A percentile compares a stretch with the other conserved stretches of the same genome.
These are phyloP conservation scores for Fistulinella staudtii DNA, from an alignment of 1,284 basidiomycete genomes.

Conservation along the genomic window DNA sequence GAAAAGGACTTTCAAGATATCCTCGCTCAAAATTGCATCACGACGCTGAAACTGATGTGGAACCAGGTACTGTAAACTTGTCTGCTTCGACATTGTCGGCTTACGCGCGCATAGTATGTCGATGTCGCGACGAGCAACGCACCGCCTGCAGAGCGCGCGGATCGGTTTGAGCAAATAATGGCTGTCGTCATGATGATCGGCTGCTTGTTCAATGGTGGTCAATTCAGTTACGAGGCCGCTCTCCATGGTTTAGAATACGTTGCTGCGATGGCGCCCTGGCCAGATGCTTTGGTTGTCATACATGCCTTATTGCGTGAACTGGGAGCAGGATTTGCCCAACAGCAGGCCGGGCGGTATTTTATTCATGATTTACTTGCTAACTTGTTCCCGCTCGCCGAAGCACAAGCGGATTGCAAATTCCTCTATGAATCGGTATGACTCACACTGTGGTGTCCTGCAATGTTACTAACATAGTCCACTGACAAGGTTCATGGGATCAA, in stretches of 20 bases:
- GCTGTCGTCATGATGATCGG: conserved; percentile 14
- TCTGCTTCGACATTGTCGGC: too few species aligned
- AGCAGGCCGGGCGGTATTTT: conserved; percentile 12
- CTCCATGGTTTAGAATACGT: conserved; percentile 10
- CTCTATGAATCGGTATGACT: conserved; percentile 16
- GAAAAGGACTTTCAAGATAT: conserved; percentile 11
- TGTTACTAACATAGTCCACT: conserved; percentile 1
- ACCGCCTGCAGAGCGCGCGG: conserved; percentile 2
- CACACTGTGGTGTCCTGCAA: background rate
- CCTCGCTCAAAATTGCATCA: conserved; percentile 11
- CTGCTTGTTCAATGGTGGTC: conserved; percentile 13
- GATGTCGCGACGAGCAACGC: too few species aligned
- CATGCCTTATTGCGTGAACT: conserved; percentile 19
- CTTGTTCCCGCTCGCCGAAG: conserved; percentile 3
- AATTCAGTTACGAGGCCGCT: conserved; percentile 5
- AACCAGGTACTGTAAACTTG: conserved; percentile 21
- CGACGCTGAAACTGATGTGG: conserved; percentile 16
- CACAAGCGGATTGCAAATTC: conserved; percentile 3
- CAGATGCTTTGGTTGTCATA: conserved; percentile 17
- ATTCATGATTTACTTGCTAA: conserved; percentile 13
- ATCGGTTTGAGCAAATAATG: conserved; percentile 15
- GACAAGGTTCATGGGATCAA: conserved; percentile 13
- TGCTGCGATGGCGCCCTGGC: conserved; percentile 12
- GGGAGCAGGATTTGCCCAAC: conserved; percentile 14
- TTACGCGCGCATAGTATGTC: too few species aligned